Evolutionary conservation across 2,329 filamentous ascomycete genomes (phyloP), one percentile per base, ranked within the genome.

Genomic region (Pezicula neosporulosa): DNA sequence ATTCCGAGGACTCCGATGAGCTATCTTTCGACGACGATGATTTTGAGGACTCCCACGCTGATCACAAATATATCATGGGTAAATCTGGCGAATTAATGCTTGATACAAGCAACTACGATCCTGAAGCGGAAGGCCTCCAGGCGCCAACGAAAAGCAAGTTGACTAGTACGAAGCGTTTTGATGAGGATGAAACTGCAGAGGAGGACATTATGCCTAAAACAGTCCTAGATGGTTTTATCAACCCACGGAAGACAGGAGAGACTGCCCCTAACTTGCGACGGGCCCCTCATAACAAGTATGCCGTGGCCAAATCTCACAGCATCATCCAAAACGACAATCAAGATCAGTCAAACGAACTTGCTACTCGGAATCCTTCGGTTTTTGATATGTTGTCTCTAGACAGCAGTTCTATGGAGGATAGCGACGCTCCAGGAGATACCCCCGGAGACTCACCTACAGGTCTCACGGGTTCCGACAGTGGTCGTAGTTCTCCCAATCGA

Each of bases 121-220:
- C 41, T 6, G 39, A 10, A 39, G 49, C 6, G 33, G 39, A 19
- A 21, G 37, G 9, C 19, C 48, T 37, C 49, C 49, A 13, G 50
- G 51, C 30, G 12, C 30, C 30, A 33, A 33, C 30, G 9, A 13
- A 7, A 10, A 10, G 12, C 30, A 33, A 33, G 10, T 10, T 33
- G 8, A 3, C 7, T 13, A 10, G 9, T 4, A 33, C 10, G 30
- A 33, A 33, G 30, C 21, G 44, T 47, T 21, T 30, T 54, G 30
- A 47, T 44, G 4, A 39, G 48, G n/a, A 42, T 21, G 56, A 54
- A 28, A 61, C 61, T 36, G 59, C 58, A 13, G 60, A 62, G 15
- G 61, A 62, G 37, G 61, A 63, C 36, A 57, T 62, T 16, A 58
- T 63, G 3, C 57, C 57, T 33, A 52, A 53, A 50, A 51, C 44